phyloP scores from a whole-genome alignment of 257 asterid species.

The Solanum clarkiae region DNA sequence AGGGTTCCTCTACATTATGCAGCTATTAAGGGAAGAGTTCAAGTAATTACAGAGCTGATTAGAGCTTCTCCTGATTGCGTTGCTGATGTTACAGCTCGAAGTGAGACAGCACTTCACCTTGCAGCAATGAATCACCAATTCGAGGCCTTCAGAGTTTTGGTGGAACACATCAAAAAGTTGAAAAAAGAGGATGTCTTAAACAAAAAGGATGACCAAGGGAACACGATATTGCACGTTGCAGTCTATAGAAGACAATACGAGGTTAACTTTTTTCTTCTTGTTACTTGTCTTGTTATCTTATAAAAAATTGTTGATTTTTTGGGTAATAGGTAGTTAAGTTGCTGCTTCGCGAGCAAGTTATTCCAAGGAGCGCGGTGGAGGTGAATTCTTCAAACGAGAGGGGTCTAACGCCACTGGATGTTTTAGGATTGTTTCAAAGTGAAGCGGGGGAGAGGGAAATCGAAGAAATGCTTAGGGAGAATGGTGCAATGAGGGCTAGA shows the following conservation, averaged over 20 bases:
- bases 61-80: neutral
- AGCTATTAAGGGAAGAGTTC: slow-evolving; percentile 5
- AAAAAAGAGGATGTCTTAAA: slow-evolving; percentile 11
- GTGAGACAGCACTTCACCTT: slow-evolving; percentile 14
- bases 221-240: slow-evolving; percentile 42
- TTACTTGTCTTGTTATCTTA: neutral
- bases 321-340: neutral
- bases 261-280: neutral
- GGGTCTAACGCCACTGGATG: slow-evolving; percentile 22
- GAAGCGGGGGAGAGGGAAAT: slow-evolving; percentile 33
- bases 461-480: slow-evolving; percentile 24
- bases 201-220: slow-evolving; percentile 23
- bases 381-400: slow-evolving; percentile 9
- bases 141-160: slow-evolving; percentile 14
- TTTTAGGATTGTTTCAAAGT: neutral
- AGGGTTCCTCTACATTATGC: slow-evolving; percentile 19
- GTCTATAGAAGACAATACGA: slow-evolving; percentile 16
- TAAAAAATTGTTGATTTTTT: neutral
- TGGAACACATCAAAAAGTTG: neutral
- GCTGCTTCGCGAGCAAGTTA: neutral
- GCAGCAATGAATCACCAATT: slow-evolving; percentile 14
- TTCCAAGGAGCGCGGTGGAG: neutral
- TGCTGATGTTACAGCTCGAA: slow-evolving; percentile 6
- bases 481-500: slow-evolving; percentile 10
- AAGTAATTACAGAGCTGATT: slow-evolving; percentile 10